Percentiles rank a stretch among this genome's conserved stretches.
Evolutionary conservation across 371 early-diverging fungal species (phyloP).

Genomic region (Phascolomyces articulosus): DNA sequence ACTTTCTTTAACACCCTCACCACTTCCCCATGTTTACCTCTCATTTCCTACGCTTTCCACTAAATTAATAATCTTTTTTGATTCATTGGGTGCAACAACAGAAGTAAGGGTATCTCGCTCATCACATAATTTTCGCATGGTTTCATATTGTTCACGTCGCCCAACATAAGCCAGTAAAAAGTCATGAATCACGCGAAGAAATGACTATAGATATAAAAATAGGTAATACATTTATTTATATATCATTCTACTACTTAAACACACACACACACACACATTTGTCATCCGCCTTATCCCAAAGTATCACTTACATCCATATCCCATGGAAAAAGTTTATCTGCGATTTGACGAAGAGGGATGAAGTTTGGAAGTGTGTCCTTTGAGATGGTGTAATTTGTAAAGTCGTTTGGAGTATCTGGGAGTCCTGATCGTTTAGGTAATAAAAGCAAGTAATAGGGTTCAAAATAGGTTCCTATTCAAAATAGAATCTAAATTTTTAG

Average conservation of each 20-base stretch:
- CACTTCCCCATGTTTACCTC: background rate
- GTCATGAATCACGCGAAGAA: conserved; percentile 40
- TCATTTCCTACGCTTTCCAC: background rate
- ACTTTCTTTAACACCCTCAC: too few relatives aligned
- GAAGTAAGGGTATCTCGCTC: background rate
- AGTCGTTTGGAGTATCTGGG: conserved; percentile 5
- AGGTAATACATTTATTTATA: too few relatives aligned
- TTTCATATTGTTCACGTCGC: conserved; percentile 36
- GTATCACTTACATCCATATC: conserved; percentile 26
- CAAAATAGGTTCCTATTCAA: conserved; percentile 22
- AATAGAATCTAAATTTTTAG: too few relatives aligned
- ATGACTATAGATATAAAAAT: conserved; percentile 21
- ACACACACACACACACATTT: too few relatives aligned
- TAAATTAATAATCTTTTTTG: background rate
- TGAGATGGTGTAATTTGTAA: conserved; percentile 9
- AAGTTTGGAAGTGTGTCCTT: conserved; percentile 43
- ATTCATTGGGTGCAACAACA: background rate
- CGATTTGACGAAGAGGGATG: conserved; percentile 28
- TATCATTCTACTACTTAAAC: too few relatives aligned
- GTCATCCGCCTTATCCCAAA: too few relatives aligned
- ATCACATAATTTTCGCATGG: conserved; percentile 5
- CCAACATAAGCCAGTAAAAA: conserved; percentile 40
- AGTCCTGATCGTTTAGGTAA: background rate
- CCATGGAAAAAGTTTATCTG: conserved; percentile 23
- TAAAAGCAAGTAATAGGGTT: conserved; percentile 37